Conservation (phyloP, 192 early-diverging fungal species). For the Obelidium mucronatum region DNA sequence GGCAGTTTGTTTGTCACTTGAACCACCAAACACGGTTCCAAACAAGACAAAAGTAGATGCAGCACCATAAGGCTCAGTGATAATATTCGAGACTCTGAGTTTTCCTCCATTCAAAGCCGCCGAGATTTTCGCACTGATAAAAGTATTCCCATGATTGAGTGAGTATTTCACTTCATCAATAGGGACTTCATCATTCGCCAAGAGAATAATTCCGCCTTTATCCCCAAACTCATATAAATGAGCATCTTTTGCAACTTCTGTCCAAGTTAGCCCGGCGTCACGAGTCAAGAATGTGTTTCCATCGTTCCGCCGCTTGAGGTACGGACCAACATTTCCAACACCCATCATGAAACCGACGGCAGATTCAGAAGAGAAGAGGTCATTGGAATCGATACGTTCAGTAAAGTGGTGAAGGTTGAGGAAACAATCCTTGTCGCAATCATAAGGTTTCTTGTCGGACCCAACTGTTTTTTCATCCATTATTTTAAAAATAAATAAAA, state of each 20-base stretch:
- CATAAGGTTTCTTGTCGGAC: constrained; percentile 32
- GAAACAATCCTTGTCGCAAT: constrained; percentile 57
- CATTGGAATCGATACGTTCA: constrained; percentile 70
- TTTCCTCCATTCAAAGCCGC: constrained; percentile 29
- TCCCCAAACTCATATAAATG: constrained; percentile 88
- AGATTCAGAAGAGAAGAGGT: constrained; percentile 71
- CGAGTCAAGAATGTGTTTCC: constrained; percentile 81
- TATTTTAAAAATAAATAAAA: not conserved
- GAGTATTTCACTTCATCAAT: constrained; percentile 58
- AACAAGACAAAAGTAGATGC: constrained; percentile 35
- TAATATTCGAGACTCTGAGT: constrained; percentile 43
- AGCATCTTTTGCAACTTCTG: constrained; percentile 70
- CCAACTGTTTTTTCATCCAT: too few species aligned
- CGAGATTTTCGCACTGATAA: constrained; percentile 8
- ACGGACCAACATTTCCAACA: constrained; percentile 85
- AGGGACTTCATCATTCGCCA: constrained; percentile 76
- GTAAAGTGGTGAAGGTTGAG: constrained; percentile 86
- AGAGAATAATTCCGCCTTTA: constrained; percentile 83
- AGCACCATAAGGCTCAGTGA: constrained; percentile 46
- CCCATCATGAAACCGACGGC: constrained; percentile 88
- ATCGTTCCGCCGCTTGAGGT: constrained; percentile 64
- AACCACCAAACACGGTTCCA: constrained; percentile 26
- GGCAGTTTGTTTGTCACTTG: constrained; percentile 18
- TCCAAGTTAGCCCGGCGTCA: constrained; percentile 89
- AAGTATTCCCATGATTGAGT: constrained; percentile 39